Conservation (phyloP, 2,329 filamentous ascomycete species). For the Cryphonectria parasitica region DNA sequence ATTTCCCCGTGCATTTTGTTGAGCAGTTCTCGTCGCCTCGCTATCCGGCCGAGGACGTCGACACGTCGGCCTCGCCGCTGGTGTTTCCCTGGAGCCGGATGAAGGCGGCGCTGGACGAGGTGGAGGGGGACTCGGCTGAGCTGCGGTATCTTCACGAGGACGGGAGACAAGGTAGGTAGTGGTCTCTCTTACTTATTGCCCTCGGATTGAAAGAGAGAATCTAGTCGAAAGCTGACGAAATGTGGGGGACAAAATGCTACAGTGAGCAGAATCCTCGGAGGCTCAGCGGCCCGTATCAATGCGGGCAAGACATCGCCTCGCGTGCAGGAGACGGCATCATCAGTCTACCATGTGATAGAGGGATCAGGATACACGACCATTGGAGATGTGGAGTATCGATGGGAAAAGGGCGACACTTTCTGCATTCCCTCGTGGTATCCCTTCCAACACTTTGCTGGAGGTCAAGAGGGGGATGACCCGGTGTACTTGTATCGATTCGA, state of each 20-base stretch:
- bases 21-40: conserved; percentile 49
- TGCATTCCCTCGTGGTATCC: conserved; percentile 56
- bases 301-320: conserved; percentile 41
- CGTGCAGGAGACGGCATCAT: conserved; percentile 54
- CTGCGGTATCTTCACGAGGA: conserved; percentile 39
- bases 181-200: too few species aligned
- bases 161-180: conserved; percentile 38
- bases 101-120: conserved; percentile 46
- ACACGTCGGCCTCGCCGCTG: conserved; percentile 45
- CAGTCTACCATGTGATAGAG: conserved; percentile 56
- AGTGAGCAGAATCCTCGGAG: conserved; percentile 53
- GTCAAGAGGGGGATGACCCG: conserved; percentile 31
- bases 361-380: conserved; percentile 49
- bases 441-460: conserved; percentile 51
- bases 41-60: conserved; percentile 48
- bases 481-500: conserved; percentile 59
- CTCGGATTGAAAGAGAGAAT: neutral
- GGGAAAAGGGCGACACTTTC: conserved; percentile 58
- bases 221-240: neutral
- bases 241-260: neutral
- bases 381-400: conserved; percentile 42
- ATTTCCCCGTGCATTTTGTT: conserved; percentile 57
- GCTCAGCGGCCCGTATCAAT: conserved; percentile 49
- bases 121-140: conserved; percentile 35
- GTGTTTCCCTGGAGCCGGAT: conserved; percentile 54